A percentile compares a stretch with the other conserved stretches of the same genome.
Evolutionary conservation across 2,329 filamentous ascomycete species (phyloP).

Genomic region (Alternaria sp.): DNA sequence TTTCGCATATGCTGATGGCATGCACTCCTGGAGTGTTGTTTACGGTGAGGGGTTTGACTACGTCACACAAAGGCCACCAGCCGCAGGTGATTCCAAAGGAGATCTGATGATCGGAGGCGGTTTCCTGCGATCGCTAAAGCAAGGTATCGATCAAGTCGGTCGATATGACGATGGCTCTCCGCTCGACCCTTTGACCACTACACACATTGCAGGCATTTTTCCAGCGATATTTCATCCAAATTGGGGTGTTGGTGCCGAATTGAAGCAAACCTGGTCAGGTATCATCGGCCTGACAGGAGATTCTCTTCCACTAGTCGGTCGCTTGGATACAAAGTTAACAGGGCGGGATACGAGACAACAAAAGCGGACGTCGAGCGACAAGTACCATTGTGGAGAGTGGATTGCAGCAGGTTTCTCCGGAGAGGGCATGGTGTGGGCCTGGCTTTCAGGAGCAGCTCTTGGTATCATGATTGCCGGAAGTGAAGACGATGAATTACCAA

Average conservation of each 20-base stretch:
- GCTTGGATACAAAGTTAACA: slow-evolving; percentile 47
- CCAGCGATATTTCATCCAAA: slow-evolving; percentile 17
- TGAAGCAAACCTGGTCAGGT: slow-evolving; percentile 61
- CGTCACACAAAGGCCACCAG: slow-evolving; percentile 14
- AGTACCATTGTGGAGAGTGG: slow-evolving; percentile 46
- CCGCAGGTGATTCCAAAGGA: slow-evolving; percentile 6
- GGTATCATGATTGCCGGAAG: slow-evolving; percentile 26
- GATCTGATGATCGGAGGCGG: slow-evolving; percentile 23
- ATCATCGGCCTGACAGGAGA: slow-evolving; percentile 61
- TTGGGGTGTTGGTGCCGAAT: slow-evolving; percentile 18
- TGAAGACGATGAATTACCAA: slow-evolving; percentile 8
- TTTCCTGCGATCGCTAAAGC: slow-evolving; percentile 24
- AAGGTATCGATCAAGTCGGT: slow-evolving; percentile 21
- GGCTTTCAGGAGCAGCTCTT: slow-evolving; percentile 24
- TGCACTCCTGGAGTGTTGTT: slow-evolving; percentile 60
- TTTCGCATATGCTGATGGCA: slow-evolving; percentile 44
- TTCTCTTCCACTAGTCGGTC: slow-evolving; percentile 60
- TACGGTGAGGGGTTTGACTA: slow-evolving; percentile 15
- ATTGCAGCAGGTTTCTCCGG: slow-evolving; percentile 25
- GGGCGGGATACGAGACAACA: neutral
- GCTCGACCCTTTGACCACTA: slow-evolving; percentile 11
- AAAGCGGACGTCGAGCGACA: slow-evolving; percentile 10
- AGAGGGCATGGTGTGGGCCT: slow-evolving; percentile 28
- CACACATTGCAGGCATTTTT: slow-evolving; percentile 19
- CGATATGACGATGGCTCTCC: slow-evolving; percentile 17